phyloP scores from a whole-genome alignment of 805 yeast genomes.

The Brettanomyces naardenensis region DNA sequence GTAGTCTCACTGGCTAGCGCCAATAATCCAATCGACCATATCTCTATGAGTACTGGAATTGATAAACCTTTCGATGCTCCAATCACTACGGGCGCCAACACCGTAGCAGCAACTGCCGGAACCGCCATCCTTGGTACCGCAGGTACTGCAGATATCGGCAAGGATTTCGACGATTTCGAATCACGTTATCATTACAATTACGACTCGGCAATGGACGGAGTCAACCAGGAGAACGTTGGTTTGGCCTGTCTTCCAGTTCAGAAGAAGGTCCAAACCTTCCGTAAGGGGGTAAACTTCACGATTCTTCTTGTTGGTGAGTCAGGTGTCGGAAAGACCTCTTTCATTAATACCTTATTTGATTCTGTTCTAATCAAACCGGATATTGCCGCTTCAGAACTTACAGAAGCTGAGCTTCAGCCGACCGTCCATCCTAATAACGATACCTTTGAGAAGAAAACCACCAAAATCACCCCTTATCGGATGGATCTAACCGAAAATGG shows the following conservation, averaged over 20 bases:
- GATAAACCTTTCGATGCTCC: background rate
- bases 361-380: conserved; percentile 27
- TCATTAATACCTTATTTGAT: conserved; percentile 73
- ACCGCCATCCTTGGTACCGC: background rate
- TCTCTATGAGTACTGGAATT: background rate
- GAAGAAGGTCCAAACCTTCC: conserved; percentile 26
- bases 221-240: conserved; percentile 21
- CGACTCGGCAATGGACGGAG: conserved; percentile 19
- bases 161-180: conserved; percentile 9
- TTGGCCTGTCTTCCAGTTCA: conserved; percentile 23
- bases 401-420: conserved; percentile 8
- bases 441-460: conserved; percentile 19
- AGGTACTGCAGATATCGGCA: conserved; percentile 6
- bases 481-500: conserved; percentile 53
- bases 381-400: conserved; percentile 14
- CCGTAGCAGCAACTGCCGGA: conserved; percentile 1
- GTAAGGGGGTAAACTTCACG: conserved; percentile 68
- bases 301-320: conserved; percentile 81
- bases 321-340: conserved; percentile 79
- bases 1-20: background rate
- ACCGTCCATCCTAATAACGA: conserved; percentile 12
- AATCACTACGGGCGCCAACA: background rate
- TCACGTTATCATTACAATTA: conserved; percentile 18
- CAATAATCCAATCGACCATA: background rate
- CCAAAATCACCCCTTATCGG: conserved; percentile 27